Evolutionary conservation across 2,329 filamentous ascomycete species (phyloP).

Genomic region (Fusarium keratoplasticum): DNA sequence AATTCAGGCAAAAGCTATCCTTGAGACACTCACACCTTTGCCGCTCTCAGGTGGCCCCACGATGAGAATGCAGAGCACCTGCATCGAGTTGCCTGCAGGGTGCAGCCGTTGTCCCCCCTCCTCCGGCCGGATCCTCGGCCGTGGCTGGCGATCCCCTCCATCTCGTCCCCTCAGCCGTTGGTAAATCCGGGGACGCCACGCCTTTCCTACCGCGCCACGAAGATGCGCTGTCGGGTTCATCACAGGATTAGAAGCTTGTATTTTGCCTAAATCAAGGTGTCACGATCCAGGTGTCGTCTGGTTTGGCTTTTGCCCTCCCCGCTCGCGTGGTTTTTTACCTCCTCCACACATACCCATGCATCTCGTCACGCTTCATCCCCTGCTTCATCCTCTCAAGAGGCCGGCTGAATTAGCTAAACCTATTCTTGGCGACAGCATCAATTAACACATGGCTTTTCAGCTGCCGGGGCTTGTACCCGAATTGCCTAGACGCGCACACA

Average conservation of each 20-base stretch:
- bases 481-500: not conserved
- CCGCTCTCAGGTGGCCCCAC: not conserved
- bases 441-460: not conserved
- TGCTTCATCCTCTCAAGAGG: not conserved
- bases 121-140: slow-evolving; percentile 9
- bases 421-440: not conserved
- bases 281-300: not conserved
- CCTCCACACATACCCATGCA: not conserved
- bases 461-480: not conserved
- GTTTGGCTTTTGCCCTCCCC: not conserved
- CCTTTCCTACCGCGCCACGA: not conserved
- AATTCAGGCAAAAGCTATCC: not conserved
- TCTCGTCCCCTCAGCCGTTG: not conserved
- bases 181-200: not conserved
- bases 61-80: slow-evolving; percentile 16
- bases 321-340: not conserved
- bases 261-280: not conserved
- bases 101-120: not conserved
- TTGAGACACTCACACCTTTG: not conserved
- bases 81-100: slow-evolving; percentile 17
- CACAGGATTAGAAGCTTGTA: not conserved
- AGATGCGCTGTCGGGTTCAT: not conserved
- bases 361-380: not conserved
- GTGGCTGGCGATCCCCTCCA: slow-evolving; percentile 9
- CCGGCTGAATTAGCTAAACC: not conserved